These are phyloP conservation scores for Vigna angularis DNA, from an alignment of 306 rosid genomes.

Conservation along the genomic window DNA sequence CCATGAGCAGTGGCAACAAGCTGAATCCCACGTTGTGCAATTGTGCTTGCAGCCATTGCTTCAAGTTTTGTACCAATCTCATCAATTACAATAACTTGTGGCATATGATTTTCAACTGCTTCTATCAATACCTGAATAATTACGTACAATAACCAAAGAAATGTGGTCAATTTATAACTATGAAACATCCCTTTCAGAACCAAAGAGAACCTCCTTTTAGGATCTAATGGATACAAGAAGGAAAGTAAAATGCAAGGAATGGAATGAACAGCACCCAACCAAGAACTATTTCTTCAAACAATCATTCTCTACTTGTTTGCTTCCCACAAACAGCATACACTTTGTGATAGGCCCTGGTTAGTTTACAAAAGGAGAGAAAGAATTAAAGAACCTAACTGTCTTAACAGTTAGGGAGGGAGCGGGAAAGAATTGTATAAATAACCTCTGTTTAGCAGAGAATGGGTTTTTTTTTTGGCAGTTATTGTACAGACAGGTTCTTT, in stretches of 20 bases:
- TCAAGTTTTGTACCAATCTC: conserved; percentile 98
- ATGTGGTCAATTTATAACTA: background rate
- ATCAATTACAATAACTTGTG: conserved; percentile 95
- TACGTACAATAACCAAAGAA: conserved; percentile 31
- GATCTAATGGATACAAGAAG: conserved; percentile 1
- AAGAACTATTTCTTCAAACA: conserved; percentile 5
- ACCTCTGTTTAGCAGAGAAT: no score
- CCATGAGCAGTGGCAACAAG: conserved; percentile 99
- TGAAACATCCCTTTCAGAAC: background rate
- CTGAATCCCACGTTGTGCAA: conserved; percentile 98
- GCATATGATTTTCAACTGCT: conserved; percentile 99
- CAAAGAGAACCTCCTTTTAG: background rate
- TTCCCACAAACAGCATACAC: conserved; percentile 17
- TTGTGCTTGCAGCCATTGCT: conserved; percentile 98
- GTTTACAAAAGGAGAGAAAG: no score
- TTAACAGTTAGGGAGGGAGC: no score
- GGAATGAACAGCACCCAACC: background rate
- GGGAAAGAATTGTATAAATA: no score
- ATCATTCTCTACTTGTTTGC: conserved; percentile 17
- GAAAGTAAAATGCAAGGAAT: conserved; percentile 27
- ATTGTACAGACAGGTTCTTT: no score
- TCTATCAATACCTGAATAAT: conserved; percentile 85
- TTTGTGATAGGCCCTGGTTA: background rate
- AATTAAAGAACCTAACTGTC: no score
- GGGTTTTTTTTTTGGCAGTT: no score